Evolutionary conservation across 73 alveolate species (phyloP).

Genomic region (Paraurostyla sp.): DNA sequence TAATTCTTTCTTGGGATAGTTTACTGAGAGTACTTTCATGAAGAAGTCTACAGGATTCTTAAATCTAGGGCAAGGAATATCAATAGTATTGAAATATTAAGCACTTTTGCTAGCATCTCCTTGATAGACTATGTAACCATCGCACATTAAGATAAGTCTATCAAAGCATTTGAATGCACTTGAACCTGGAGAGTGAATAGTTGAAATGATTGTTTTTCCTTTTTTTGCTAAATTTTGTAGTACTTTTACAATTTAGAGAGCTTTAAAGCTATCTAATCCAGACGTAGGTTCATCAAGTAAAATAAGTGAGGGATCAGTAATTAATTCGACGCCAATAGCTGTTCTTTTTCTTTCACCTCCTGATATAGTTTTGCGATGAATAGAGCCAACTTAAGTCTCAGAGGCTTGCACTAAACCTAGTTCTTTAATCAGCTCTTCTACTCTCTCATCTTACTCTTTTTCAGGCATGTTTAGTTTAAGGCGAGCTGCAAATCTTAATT

Average conservation of each 20-base stretch:
- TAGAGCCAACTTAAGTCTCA: conserved; percentile 45
- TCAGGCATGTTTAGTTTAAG: conserved; percentile 4
- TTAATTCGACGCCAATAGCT: conserved; percentile 67
- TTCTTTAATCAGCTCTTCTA: background rate
- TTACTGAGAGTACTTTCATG: background rate
- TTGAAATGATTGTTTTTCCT: conserved; percentile 49
- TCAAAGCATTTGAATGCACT: conserved; percentile 37
- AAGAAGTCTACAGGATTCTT: background rate
- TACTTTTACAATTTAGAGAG: conserved; percentile 26
- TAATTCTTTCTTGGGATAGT: background rate
- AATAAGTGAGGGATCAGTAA: conserved; percentile 61
- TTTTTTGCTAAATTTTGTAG: conserved; percentile 21
- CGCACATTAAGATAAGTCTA: conserved; percentile 31
- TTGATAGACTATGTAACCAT: conserved; percentile 56
- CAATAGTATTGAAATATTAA: background rate
- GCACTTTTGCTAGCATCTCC: background rate
- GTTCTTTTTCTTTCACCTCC: conserved; percentile 80
- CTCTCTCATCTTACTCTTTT: background rate
- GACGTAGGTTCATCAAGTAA: conserved; percentile 66
- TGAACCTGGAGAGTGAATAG: conserved; percentile 55
- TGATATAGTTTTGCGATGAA: conserved; percentile 56
- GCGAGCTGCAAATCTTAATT: conserved; percentile 53
- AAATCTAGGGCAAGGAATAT: background rate
- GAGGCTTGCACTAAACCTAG: conserved; percentile 5
- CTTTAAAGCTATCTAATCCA: conserved; percentile 59